phyloP scores from a whole-genome alignment of 495 filamentous ascomycete genomes.

The Aspergillus nanangensis region DNA sequence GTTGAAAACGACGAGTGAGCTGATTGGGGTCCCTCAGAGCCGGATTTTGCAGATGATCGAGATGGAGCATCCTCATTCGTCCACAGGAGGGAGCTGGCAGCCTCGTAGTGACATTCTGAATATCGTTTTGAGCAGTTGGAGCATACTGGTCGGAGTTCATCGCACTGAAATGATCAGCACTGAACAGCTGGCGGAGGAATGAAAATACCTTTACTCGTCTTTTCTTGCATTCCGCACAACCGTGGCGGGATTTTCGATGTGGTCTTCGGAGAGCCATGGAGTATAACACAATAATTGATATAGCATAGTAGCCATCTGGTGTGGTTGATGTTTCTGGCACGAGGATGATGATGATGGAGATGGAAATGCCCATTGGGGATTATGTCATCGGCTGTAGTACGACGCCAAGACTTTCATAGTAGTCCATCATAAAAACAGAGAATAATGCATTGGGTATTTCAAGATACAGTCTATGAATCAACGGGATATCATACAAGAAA shows the following conservation, averaged over 20 bases:
- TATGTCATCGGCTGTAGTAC: not conserved
- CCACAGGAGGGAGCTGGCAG: slow-evolving; percentile 32
- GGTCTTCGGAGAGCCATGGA: slow-evolving; percentile 20
- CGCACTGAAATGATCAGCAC: slow-evolving; percentile 19
- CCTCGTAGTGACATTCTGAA: slow-evolving; percentile 36
- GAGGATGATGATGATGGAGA: not conserved
- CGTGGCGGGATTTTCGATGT: slow-evolving; percentile 27
- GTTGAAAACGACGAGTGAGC: slow-evolving; percentile 12
- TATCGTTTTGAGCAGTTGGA: slow-evolving; percentile 37
- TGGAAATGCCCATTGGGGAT: not conserved
- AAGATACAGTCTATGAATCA: too few relatives aligned
- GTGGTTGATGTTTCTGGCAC: not conserved
- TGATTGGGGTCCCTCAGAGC: slow-evolving; percentile 19
- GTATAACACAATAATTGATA: not conserved
- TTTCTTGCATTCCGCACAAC: slow-evolving; percentile 24
- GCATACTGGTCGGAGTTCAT: slow-evolving; percentile 33
- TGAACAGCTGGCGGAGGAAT: not conserved
- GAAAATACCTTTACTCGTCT: slow-evolving; percentile 35
- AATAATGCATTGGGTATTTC: too few relatives aligned
- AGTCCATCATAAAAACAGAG: too few relatives aligned
- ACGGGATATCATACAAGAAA: too few relatives aligned
- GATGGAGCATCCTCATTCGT: slow-evolving; percentile 28
- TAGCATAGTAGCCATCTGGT: not conserved
- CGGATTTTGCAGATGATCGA: slow-evolving; percentile 12
- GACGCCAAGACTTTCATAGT: not conserved